A percentile compares a stretch with the other conserved stretches of the same genome.
phyloP scores from a whole-genome alignment of 2,329 filamentous ascomycete species.

The Cladosporium phlei region DNA sequence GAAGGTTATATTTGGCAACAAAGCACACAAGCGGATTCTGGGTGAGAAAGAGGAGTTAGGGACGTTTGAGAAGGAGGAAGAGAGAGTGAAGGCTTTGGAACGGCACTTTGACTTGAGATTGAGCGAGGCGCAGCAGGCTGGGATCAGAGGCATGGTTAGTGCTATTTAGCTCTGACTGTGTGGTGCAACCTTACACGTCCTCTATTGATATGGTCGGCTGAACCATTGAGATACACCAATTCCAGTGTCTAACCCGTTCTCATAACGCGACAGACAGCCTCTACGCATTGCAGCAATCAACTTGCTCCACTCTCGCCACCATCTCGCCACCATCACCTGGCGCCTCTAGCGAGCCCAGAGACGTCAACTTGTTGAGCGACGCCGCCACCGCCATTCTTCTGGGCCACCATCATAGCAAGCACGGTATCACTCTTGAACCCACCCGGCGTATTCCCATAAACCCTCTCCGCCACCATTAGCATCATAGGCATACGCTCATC shows the following conservation, averaged over 20 bases:
- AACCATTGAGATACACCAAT: too few species aligned
- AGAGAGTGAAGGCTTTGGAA: conserved; percentile 39
- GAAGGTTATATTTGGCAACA: conserved; percentile 38
- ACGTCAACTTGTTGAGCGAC: background rate
- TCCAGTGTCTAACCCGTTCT: too few species aligned
- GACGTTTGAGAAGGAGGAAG: conserved; percentile 37
- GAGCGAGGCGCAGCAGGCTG: conserved; percentile 33
- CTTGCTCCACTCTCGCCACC: too few species aligned
- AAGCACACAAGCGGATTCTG: conserved; percentile 43
- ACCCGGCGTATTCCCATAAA: background rate
- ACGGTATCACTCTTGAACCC: background rate
- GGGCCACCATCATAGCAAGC: background rate
- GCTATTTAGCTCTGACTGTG: background rate
- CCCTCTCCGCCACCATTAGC: background rate
- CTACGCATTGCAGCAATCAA: too few species aligned
- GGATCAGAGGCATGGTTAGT: conserved; percentile 30
- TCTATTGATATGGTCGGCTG: too few species aligned
- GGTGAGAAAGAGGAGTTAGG: conserved; percentile 39
- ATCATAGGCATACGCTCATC: conserved; percentile 11
- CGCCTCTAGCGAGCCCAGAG: background rate
- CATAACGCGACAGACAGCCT: too few species aligned
- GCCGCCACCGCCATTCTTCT: background rate
- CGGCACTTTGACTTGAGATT: conserved; percentile 43
- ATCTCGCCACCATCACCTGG: too few species aligned
- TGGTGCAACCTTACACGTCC: too few species aligned